phyloP scores from a whole-genome alignment of 2,329 filamentous ascomycete genomes.

The Penicillium sp. region DNA sequence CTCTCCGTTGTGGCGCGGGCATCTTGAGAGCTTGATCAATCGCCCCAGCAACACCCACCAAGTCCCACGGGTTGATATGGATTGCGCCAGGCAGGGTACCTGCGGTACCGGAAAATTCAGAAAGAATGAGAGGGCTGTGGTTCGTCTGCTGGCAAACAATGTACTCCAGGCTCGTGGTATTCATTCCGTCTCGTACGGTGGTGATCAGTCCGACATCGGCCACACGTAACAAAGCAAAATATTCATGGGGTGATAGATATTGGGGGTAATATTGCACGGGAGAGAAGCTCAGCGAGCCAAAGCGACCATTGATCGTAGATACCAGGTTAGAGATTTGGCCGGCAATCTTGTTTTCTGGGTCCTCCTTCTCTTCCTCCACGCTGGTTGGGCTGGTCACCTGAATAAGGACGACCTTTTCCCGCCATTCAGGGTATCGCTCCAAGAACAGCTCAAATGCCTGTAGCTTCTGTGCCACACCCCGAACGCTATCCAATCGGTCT shows the following conservation, averaged over 20 bases:
- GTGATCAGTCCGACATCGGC: constrained; percentile 93
- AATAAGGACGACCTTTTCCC: constrained; percentile 86
- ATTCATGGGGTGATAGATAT: constrained; percentile 85
- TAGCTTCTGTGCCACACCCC: constrained; percentile 92
- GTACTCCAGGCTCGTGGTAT: constrained; percentile 94
- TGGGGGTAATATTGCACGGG: constrained; percentile 95
- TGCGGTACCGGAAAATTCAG: constrained; percentile 93
- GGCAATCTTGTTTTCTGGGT: constrained; percentile 75
- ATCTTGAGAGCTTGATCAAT: constrained; percentile 82
- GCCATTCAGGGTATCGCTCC: constrained; percentile 87
- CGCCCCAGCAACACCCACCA: constrained; percentile 76
- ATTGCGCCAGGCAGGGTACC: constrained; percentile 82
- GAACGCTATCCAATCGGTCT: constrained; percentile 88
- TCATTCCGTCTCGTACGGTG: constrained; percentile 95
- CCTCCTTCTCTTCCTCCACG: constrained; percentile 75
- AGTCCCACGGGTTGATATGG: constrained; percentile 96
- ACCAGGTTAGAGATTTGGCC: constrained; percentile 89
- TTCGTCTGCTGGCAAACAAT: constrained; percentile 87
- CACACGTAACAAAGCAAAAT: constrained; percentile 87
- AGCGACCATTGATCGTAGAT: constrained; percentile 85
- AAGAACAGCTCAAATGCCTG: constrained; percentile 93
- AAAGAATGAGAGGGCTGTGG: constrained; percentile 85
- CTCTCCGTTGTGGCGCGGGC: constrained; percentile 62
- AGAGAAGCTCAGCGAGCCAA: constrained; percentile 82
- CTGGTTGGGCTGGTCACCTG: constrained; percentile 90